Evolutionary conservation across 495 filamentous ascomycete genomes (phyloP).

Genomic region (Penicillium fimorum): DNA sequence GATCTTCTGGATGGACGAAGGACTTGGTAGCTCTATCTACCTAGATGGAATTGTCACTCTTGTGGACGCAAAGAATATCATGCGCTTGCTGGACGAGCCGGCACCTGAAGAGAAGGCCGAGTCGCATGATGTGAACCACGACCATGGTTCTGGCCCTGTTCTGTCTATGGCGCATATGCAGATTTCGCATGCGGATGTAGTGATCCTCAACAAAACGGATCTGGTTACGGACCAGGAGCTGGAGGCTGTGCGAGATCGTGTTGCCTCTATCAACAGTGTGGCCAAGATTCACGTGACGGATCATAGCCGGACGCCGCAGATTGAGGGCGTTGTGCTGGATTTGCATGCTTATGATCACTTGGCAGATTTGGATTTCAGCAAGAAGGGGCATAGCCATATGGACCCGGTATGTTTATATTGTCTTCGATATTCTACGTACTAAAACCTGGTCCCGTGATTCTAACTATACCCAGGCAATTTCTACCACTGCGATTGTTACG

Average conservation of each 20-base stretch:
- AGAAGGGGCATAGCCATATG: conserved; percentile 73
- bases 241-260: conserved; percentile 58
- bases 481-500: conserved; percentile 70
- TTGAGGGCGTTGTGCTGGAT: conserved; percentile 84
- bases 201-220: conserved; percentile 94
- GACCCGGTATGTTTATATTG: conserved; percentile 62
- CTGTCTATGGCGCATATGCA: conserved; percentile 92
- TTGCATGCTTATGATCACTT: conserved; percentile 90
- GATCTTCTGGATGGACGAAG: conserved; percentile 96
- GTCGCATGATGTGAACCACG: conserved; percentile 46
- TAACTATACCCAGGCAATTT: conserved; percentile 63
- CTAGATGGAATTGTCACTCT: conserved; percentile 96
- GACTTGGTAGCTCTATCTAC: conserved; percentile 88
- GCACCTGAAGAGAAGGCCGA: conserved; percentile 53
- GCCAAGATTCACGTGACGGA: conserved; percentile 81
- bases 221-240: conserved; percentile 72
- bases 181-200: conserved; percentile 94
- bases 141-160: conserved; percentile 56
- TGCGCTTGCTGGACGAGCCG: conserved; percentile 74
- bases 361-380: conserved; percentile 60
- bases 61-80: conserved; percentile 91
- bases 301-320: conserved; percentile 71
- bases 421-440: neutral
- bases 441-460: neutral
- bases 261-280: conserved; percentile 82